These are phyloP conservation scores for Colletotrichum sp. DNA, from an alignment of 2,329 filamentous ascomycete genomes.

Conservation along the genomic window DNA sequence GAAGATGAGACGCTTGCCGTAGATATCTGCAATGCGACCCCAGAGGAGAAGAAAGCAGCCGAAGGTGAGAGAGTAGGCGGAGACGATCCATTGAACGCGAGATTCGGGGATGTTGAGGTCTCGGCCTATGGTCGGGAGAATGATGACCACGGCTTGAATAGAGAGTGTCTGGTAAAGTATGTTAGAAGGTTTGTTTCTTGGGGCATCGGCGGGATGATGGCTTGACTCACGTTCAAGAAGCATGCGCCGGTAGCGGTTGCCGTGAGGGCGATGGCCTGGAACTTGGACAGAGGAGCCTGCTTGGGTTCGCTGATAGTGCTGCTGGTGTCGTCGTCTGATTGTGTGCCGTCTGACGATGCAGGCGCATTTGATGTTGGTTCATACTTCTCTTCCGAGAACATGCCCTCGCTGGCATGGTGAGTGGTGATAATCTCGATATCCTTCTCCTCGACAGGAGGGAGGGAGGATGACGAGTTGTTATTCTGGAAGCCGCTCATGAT, in stretches of 20 bases:
- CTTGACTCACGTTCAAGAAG: slow-evolving; percentile 54
- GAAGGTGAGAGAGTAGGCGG: slow-evolving; percentile 68
- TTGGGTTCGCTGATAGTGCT: slow-evolving; percentile 1
- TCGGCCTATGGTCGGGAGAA: slow-evolving; percentile 64
- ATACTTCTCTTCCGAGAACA: background rate
- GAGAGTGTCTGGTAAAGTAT: slow-evolving; percentile 53
- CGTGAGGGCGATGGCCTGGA: slow-evolving; percentile 58
- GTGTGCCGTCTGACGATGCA: background rate
- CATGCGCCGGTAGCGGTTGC: slow-evolving; percentile 59
- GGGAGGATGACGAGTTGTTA: background rate
- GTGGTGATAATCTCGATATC: background rate
- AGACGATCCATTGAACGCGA: slow-evolving; percentile 70
- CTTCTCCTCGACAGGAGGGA: background rate
- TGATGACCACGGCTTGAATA: slow-evolving; percentile 64
- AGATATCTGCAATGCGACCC: slow-evolving; percentile 71
- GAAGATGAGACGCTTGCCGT: slow-evolving; percentile 70
- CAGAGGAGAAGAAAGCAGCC: slow-evolving; percentile 72
- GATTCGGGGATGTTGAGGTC: slow-evolving; percentile 61
- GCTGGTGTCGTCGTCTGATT: slow-evolving; percentile 22
- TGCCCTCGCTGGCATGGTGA: background rate
- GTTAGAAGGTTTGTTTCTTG: background rate
- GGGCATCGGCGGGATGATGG: background rate
- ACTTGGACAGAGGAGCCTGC: slow-evolving; percentile 49
- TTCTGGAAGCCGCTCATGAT: background rate
- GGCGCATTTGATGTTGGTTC: background rate